phyloP scores from a whole-genome alignment of 805 yeast genomes.

The Wickerhamiella lipophila region DNA sequence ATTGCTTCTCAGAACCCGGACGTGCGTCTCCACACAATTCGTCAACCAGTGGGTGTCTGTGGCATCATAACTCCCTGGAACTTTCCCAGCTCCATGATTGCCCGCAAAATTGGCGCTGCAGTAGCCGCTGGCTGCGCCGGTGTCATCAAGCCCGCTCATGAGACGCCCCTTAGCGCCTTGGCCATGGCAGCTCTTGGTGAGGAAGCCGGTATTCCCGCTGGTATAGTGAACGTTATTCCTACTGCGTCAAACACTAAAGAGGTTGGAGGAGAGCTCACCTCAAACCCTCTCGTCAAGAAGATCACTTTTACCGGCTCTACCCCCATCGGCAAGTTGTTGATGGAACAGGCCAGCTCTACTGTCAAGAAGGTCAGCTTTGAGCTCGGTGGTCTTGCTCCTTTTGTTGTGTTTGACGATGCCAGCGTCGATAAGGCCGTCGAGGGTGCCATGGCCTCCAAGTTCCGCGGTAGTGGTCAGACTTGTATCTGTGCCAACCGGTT shows the following conservation, averaged over 20 bases:
- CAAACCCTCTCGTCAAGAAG: constrained; percentile 44
- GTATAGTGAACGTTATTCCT: constrained; percentile 49
- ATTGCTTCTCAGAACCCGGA: constrained; percentile 42
- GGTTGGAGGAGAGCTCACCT: constrained; percentile 47
- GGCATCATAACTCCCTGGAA: constrained; percentile 78
- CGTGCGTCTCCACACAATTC: constrained; percentile 41
- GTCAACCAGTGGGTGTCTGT: constrained; percentile 73
- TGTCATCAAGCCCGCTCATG: constrained; percentile 64
- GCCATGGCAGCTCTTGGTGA: constrained; percentile 50
- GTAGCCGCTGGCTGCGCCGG: constrained; percentile 69
- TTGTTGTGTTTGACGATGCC: constrained; percentile 63
- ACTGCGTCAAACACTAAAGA: constrained; percentile 29
- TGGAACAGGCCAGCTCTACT: constrained; percentile 46
- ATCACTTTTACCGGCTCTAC: constrained; percentile 74
- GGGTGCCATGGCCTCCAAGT: constrained; percentile 54
- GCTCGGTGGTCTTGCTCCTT: constrained; percentile 74
- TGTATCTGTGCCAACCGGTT: constrained; percentile 71
- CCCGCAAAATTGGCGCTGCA: constrained; percentile 64
- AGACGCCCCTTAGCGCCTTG: constrained; percentile 61
- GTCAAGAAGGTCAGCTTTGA: constrained; percentile 62
- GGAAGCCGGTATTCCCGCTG: constrained; percentile 60
- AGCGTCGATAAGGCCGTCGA: constrained; percentile 51
- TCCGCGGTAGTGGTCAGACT: constrained; percentile 69
- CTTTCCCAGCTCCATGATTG: constrained; percentile 69
- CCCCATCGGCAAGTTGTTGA: constrained; percentile 52